These are phyloP conservation scores for Thalassiosira livingstoniorum DNA, from an alignment of 352 stramenopile species.

Conservation along the genomic window DNA sequence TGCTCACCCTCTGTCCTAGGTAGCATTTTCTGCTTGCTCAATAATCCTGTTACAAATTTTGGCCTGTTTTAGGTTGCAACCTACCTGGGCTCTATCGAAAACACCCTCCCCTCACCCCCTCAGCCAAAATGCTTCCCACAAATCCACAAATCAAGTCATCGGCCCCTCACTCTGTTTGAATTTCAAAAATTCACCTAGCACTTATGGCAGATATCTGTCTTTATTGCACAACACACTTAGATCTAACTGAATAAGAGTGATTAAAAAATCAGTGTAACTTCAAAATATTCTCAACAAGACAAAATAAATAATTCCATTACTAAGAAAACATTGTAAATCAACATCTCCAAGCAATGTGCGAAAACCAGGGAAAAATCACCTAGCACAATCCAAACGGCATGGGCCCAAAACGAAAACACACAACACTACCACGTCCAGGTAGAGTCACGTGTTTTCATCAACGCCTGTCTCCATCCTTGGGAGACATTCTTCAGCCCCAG, in stretches of 20 bases:
- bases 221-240: not conserved
- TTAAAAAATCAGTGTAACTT: not conserved
- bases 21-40: no score
- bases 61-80: no score
- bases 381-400: constrained; percentile 14
- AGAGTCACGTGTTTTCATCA: no score
- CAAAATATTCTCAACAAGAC: not conserved
- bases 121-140: no score
- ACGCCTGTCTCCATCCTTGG: constrained; percentile 36
- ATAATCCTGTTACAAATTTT: no score
- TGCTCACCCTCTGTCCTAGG: no score
- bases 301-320: constrained; percentile 48
- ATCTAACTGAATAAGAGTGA: not conserved
- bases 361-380: constrained; percentile 16
- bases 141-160: no score
- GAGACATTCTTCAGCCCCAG: constrained; percentile 30
- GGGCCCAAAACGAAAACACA: constrained; percentile 3
- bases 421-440: not conserved
- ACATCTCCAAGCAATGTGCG: constrained; percentile 21
- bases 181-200: no score
- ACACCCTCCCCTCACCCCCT: no score
- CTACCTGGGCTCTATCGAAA: no score
- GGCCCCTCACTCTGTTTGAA: no score
- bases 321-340: constrained; percentile 1
- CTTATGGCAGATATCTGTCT: no score